Percentiles rank a stretch among this genome's conserved stretches.
Evolutionary conservation across 2,329 filamentous ascomycete genomes (phyloP).

Genomic region (Calonectria pteridis): DNA sequence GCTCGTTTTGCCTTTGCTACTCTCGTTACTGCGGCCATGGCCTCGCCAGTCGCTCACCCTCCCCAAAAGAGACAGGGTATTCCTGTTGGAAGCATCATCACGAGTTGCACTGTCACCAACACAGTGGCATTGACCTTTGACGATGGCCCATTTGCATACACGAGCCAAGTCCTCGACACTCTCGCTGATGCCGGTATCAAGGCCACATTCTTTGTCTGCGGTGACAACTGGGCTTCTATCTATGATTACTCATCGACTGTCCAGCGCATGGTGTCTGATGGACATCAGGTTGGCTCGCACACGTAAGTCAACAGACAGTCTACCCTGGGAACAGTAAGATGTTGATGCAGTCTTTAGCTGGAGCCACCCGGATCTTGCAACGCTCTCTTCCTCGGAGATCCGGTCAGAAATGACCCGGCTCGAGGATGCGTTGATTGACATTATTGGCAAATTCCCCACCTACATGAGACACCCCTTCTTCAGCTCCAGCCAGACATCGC

Average conservation of each 20-base stretch:
- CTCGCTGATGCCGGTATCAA: slow-evolving; percentile 40
- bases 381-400: slow-evolving; percentile 40
- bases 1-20: not conserved
- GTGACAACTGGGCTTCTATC: slow-evolving; percentile 33
- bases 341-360: slow-evolving; percentile 36
- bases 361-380: slow-evolving; percentile 50
- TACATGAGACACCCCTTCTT: slow-evolving; percentile 56
- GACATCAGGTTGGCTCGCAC: slow-evolving; percentile 68
- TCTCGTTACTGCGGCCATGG: not conserved
- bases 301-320: slow-evolving; percentile 44
- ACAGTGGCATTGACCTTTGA: slow-evolving; percentile 55
- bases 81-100: slow-evolving; percentile 34
- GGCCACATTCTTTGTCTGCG: slow-evolving; percentile 47
- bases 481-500: slow-evolving; percentile 46
- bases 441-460: slow-evolving; percentile 45
- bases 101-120: slow-evolving; percentile 39
- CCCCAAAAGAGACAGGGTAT: slow-evolving; percentile 6
- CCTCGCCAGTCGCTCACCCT: not conserved
- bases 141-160: slow-evolving; percentile 54
- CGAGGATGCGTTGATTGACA: slow-evolving; percentile 47
- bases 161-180: slow-evolving; percentile 48
- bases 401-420: slow-evolving; percentile 23
- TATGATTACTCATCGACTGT: slow-evolving; percentile 30
- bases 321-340: slow-evolving; percentile 32
- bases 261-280: slow-evolving; percentile 57